phyloP scores from a whole-genome alignment of 2,329 filamentous ascomycete genomes.

The Verruconis gallopava region DNA sequence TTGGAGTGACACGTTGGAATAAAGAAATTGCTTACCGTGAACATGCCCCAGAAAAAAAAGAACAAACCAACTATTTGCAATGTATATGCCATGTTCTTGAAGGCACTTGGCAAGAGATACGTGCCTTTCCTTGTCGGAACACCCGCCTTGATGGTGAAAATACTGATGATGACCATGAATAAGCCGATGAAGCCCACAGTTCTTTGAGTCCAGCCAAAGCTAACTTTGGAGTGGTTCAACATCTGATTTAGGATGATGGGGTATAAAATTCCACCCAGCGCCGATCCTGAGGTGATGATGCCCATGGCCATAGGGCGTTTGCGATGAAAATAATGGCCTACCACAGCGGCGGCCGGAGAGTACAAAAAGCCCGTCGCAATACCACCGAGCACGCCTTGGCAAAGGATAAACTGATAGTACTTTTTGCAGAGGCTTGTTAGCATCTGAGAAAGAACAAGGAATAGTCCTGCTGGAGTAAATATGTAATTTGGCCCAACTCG shows the following conservation, averaged over 20 bases:
- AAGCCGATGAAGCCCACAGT: slow-evolving; percentile 13
- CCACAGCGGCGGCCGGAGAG: slow-evolving; percentile 32
- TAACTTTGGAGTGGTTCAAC: slow-evolving; percentile 18
- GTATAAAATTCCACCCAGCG: slow-evolving; percentile 35
- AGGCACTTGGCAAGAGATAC: background rate
- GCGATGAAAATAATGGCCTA: slow-evolving; percentile 35
- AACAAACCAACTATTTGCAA: slow-evolving; percentile 6
- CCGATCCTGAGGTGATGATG: slow-evolving; percentile 30
- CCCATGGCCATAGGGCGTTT: slow-evolving; percentile 32
- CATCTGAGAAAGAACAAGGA: slow-evolving; percentile 20
- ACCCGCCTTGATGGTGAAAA: background rate
- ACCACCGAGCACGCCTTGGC: slow-evolving; percentile 36
- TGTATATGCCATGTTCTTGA: slow-evolving; percentile 2
- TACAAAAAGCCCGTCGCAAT: slow-evolving; percentile 32
- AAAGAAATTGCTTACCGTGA: slow-evolving; percentile 3
- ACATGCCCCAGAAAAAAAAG: slow-evolving; percentile 2
- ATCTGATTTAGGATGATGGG: slow-evolving; percentile 45
- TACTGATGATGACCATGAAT: background rate
- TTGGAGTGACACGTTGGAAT: no score
- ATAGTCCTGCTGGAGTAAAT: background rate
- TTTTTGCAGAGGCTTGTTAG: slow-evolving; percentile 33
- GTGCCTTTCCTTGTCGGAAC: background rate
- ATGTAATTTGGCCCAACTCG: background rate
- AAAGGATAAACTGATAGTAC: slow-evolving; percentile 38
- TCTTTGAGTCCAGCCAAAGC: slow-evolving; percentile 3